Evolutionary conservation across 1,284 basidiomycete genomes (phyloP).

Genomic region (Trametes hirsuta): DNA sequence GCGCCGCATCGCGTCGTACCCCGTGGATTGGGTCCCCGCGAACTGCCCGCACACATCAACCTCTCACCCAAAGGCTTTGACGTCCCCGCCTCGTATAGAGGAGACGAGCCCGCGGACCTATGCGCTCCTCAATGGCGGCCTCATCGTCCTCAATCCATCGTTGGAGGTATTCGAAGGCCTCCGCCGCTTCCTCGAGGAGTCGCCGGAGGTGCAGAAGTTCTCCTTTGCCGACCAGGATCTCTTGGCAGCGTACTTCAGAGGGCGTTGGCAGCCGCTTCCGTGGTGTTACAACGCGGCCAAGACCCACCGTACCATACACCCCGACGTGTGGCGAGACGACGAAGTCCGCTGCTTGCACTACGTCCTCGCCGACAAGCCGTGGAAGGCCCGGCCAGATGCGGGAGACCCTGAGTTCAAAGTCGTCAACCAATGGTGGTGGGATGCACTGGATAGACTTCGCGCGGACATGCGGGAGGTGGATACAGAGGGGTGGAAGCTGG

Average conservation of each 20-base stretch:
- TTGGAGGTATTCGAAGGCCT: slow-evolving; percentile 53
- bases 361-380: slow-evolving; percentile 78
- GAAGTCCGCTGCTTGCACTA: slow-evolving; percentile 80
- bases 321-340: slow-evolving; percentile 75
- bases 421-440: slow-evolving; percentile 80
- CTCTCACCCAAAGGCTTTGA: slow-evolving; percentile 51
- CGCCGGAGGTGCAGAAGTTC: slow-evolving; percentile 71
- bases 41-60: slow-evolving; percentile 88
- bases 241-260: slow-evolving; percentile 79
- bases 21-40: slow-evolving; percentile 85
- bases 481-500: slow-evolving; percentile 53
- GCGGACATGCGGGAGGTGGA: slow-evolving; percentile 50
- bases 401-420: slow-evolving; percentile 47
- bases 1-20: slow-evolving; percentile 81
- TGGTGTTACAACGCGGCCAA: slow-evolving; percentile 91
- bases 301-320: slow-evolving; percentile 72
- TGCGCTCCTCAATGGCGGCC: slow-evolving; percentile 85
- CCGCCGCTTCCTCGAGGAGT: slow-evolving; percentile 64
- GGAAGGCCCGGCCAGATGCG: slow-evolving; percentile 48
- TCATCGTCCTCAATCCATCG: slow-evolving; percentile 87
- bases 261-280: slow-evolving; percentile 73
- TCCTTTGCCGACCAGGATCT: slow-evolving; percentile 94
- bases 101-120: slow-evolving; percentile 69
- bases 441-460: slow-evolving; percentile 56
- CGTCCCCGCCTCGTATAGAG: slow-evolving; percentile 50